Evolutionary conservation across 305 asterid genomes (phyloP).

Genomic region (Vinca major): DNA sequence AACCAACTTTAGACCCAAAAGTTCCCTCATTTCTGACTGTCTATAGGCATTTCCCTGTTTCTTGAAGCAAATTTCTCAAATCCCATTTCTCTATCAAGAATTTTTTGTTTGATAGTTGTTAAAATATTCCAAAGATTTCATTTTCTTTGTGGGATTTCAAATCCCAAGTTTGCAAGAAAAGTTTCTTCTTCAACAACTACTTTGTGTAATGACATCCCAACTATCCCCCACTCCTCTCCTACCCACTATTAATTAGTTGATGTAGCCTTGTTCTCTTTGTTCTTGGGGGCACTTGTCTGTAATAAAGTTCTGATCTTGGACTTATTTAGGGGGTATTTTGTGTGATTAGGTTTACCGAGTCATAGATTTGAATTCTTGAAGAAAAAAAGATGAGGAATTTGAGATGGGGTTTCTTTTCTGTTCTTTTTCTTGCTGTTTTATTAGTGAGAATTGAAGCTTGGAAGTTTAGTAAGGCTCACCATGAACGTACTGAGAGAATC

Average conservation of each 20-base stretch:
- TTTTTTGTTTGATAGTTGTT: not conserved
- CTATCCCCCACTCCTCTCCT: slow-evolving; percentile 1
- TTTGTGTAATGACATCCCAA: slow-evolving; percentile 32
- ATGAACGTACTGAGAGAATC: slow-evolving; percentile 34
- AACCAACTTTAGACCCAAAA: slow-evolving; percentile 16
- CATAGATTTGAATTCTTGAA: slow-evolving; percentile 8
- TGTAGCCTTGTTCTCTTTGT: slow-evolving; percentile 8
- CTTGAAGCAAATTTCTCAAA: slow-evolving; percentile 23
- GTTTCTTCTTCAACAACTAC: slow-evolving; percentile 22
- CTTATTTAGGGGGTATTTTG: not conserved
- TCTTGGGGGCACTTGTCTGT: slow-evolving; percentile 9
- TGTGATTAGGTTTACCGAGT: not conserved
- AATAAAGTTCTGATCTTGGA: slow-evolving; percentile 14
- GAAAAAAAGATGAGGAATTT: slow-evolving; percentile 23
- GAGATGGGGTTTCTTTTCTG: slow-evolving; percentile 20
- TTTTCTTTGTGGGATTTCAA: slow-evolving; percentile 13
- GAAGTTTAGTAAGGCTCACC: slow-evolving; percentile 25
- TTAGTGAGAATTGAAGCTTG: slow-evolving; percentile 22
- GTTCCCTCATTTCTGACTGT: not conserved
- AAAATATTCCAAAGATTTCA: slow-evolving; percentile 4
- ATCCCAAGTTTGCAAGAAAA: slow-evolving; percentile 23
- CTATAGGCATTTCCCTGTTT: slow-evolving; percentile 16
- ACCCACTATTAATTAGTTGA: not conserved
- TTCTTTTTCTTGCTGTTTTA: slow-evolving; percentile 17
- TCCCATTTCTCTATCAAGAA: slow-evolving; percentile 14